A percentile compares a stretch with the other conserved stretches of the same genome.
Evolutionary conservation across 306 rosid genomes (phyloP).

Genomic region (Malus fusca): DNA sequence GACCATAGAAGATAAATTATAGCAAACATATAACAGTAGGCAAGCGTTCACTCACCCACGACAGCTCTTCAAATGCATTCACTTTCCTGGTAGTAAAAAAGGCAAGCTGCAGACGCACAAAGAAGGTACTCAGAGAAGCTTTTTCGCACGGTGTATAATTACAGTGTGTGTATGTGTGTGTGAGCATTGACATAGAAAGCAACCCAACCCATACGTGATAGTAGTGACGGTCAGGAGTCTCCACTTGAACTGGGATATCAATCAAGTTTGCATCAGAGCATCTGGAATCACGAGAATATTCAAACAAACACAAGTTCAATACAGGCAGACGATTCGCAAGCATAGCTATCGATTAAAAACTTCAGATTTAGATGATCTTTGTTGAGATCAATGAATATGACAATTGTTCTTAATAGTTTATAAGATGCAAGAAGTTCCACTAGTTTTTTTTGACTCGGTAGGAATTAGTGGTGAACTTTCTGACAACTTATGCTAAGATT

Average conservation of each 20-base stretch:
- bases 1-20: not conserved
- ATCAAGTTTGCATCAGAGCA: constrained; percentile 65
- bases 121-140: not conserved
- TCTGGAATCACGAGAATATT: constrained; percentile 25
- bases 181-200: not conserved
- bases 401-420: not conserved
- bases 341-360: not conserved
- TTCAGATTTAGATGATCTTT: not conserved
- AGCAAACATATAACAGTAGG: not conserved
- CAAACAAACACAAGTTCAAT: too few species aligned
- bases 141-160: constrained; percentile 1
- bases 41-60: constrained; percentile 63
- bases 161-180: not conserved
- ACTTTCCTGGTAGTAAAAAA: constrained; percentile 70
- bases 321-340: not conserved
- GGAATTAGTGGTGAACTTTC: too few species aligned
- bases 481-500: too few species aligned
- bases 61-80: constrained; percentile 67
- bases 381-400: not conserved
- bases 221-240: constrained; percentile 91
- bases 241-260: constrained; percentile 89
- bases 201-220: constrained; percentile 53
- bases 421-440: too few species aligned
- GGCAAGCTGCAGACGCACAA: constrained; percentile 55
- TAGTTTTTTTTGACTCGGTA: too few species aligned